phyloP scores from a whole-genome alignment of 345 rosid species.

The Corymbia maculata region DNA sequence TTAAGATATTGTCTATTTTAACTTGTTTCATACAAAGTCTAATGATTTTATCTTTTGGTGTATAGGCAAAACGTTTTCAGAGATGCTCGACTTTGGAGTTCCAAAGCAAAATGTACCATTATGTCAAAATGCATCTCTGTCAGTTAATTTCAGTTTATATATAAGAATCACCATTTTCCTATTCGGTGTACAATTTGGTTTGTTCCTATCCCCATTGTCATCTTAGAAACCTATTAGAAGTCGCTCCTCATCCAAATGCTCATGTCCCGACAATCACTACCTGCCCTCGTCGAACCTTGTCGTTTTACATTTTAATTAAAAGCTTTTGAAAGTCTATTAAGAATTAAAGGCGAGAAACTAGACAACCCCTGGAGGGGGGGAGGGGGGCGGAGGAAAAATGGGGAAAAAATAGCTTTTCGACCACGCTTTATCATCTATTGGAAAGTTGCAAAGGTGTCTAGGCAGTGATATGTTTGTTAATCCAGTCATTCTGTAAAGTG shows the following conservation, averaged over 20 bases:
- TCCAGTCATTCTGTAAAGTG: background rate
- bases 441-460: background rate
- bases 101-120: too few species aligned
- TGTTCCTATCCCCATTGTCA: background rate
- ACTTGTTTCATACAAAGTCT: background rate
- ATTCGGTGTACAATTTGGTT: fast-evolving
- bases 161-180: background rate
- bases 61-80: too few species aligned
- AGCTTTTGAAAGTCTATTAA: background rate
- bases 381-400: fast-evolving
- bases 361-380: background rate
- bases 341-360: background rate
- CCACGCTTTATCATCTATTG: background rate
- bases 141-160: background rate
- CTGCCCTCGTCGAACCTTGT: background rate
- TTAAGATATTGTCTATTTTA: too few species aligned
- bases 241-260: background rate
- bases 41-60: background rate
- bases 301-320: background rate
- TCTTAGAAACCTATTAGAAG: background rate
- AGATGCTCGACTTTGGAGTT: background rate
- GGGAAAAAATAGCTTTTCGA: background rate
- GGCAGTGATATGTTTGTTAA: background rate
- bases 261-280: too few species aligned
- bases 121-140: fast-evolving